Evolutionary conservation across 805 yeast species (phyloP).

Genomic region (Vanderwaltozyma polyspora): DNA sequence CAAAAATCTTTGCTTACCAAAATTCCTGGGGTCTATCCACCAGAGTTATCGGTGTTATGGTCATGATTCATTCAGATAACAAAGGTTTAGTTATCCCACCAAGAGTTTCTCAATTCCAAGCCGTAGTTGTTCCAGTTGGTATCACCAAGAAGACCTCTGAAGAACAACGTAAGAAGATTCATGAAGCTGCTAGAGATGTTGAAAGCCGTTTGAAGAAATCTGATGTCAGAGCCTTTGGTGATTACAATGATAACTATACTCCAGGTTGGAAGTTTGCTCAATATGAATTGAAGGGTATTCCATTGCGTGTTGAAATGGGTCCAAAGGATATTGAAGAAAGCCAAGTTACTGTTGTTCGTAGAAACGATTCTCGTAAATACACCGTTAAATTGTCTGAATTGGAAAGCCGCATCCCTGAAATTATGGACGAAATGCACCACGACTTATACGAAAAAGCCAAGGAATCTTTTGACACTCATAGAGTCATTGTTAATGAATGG

Average conservation of each 20-base stretch:
- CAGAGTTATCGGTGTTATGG: slow-evolving; percentile 98
- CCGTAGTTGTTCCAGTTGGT: slow-evolving; percentile 90
- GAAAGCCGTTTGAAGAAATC: slow-evolving; percentile 48
- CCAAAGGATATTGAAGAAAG: slow-evolving; percentile 83
- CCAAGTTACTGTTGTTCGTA: slow-evolving; percentile 81
- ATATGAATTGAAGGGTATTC: slow-evolving; percentile 93
- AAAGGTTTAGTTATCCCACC: slow-evolving; percentile 98
- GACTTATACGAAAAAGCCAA: slow-evolving; percentile 72
- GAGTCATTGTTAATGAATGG: slow-evolving; percentile 74
- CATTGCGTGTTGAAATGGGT: slow-evolving; percentile 88
- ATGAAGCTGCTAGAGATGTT: slow-evolving; percentile 56
- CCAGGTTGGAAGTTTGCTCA: slow-evolving; percentile 99
- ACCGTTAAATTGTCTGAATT: slow-evolving; percentile 55
- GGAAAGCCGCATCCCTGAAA: slow-evolving; percentile 54
- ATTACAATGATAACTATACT: slow-evolving; percentile 86
- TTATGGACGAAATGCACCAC: slow-evolving; percentile 71
- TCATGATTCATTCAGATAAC: slow-evolving; percentile 96
- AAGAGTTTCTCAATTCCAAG: slow-evolving; percentile 86
- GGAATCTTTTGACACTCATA: slow-evolving; percentile 70
- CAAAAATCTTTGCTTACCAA: slow-evolving; percentile 83
- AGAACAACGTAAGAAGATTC: slow-evolving; percentile 61
- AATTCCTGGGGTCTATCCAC: slow-evolving; percentile 99
- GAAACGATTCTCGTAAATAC: slow-evolving; percentile 76
- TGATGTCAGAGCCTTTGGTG: slow-evolving; percentile 71
- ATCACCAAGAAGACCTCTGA: slow-evolving; percentile 75